These are phyloP conservation scores for Dryas octopetala DNA, from an alignment of 306 rosid species.

Conservation along the genomic window DNA sequence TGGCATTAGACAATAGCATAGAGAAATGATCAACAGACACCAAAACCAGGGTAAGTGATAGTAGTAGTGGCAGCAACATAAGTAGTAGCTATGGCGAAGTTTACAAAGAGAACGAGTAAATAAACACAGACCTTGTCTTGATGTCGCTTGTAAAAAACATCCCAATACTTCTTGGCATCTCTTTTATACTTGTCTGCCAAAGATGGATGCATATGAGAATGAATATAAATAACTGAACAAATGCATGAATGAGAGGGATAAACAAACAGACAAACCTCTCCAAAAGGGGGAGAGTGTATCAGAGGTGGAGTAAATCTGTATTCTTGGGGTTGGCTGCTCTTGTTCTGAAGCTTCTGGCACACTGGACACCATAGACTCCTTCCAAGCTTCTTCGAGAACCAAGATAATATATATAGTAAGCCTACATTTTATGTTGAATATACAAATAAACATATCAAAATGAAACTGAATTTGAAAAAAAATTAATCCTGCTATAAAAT, in stretches of 20 bases:
- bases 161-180: conserved; percentile 94
- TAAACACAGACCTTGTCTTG: conserved; percentile 62
- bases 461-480: background rate
- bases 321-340: conserved; percentile 41
- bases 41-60: background rate
- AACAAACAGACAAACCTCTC: conserved; percentile 39
- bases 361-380: conserved; percentile 45
- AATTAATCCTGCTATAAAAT: background rate
- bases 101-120: background rate
- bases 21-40: background rate
- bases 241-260: background rate
- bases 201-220: background rate
- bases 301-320: conserved; percentile 71
- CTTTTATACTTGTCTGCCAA: conserved; percentile 76
- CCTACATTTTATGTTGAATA: no score
- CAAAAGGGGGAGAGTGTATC: conserved; percentile 65
- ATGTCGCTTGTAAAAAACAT: conserved; percentile 85
- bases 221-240: no score
- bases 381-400: background rate
- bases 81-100: background rate
- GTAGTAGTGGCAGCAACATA: background rate
- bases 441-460: background rate
- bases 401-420: background rate
- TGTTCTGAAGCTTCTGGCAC: conserved; percentile 40
- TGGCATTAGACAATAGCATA: background rate